phyloP scores from a whole-genome alignment of 495 filamentous ascomycete species.

The Neurospora sp. region DNA sequence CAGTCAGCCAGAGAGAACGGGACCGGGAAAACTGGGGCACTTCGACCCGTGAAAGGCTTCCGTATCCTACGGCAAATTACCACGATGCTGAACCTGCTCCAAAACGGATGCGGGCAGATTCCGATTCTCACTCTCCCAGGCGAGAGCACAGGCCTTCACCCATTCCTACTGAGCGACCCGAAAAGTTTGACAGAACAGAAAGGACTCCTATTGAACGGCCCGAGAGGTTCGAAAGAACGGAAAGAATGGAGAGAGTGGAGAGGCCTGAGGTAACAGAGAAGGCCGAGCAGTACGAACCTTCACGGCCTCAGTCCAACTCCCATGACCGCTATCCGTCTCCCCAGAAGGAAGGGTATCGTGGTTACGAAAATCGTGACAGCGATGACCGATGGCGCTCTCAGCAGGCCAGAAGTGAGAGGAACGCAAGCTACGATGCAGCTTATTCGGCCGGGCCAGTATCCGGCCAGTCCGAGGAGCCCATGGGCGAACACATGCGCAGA shows the following conservation, averaged over 20 bases:
- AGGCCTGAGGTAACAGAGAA: slow-evolving; percentile 5
- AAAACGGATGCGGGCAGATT: slow-evolving; percentile 43
- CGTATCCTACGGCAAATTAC: slow-evolving; percentile 27
- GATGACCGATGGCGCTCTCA: slow-evolving; percentile 36
- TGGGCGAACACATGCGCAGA: slow-evolving; percentile 30
- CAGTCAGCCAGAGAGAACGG: slow-evolving; percentile 20
- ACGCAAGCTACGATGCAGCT: slow-evolving; percentile 31
- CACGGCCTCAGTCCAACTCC: slow-evolving; percentile 25
- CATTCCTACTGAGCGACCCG: background rate
- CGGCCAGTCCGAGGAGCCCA: slow-evolving; percentile 37
- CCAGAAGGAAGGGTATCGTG: slow-evolving; percentile 28
- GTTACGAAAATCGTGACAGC: slow-evolving; percentile 27
- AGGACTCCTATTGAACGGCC: background rate
- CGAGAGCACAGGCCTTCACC: slow-evolving; percentile 21
- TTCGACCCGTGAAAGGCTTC: slow-evolving; percentile 26
- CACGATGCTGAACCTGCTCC: slow-evolving; percentile 32
- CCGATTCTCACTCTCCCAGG: slow-evolving; percentile 29
- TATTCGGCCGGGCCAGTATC: slow-evolving; percentile 30
- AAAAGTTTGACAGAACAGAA: slow-evolving; percentile 9
- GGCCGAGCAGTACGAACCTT: slow-evolving; percentile 20
- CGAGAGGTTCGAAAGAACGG: background rate
- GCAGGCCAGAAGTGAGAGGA: slow-evolving; percentile 31
- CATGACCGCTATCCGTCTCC: slow-evolving; percentile 30
- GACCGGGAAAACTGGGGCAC: slow-evolving; percentile 17
- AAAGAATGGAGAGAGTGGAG: background rate